Evolutionary conservation across 2,329 filamentous ascomycete genomes (phyloP).

Genomic region (Botrytis tulipae): DNA sequence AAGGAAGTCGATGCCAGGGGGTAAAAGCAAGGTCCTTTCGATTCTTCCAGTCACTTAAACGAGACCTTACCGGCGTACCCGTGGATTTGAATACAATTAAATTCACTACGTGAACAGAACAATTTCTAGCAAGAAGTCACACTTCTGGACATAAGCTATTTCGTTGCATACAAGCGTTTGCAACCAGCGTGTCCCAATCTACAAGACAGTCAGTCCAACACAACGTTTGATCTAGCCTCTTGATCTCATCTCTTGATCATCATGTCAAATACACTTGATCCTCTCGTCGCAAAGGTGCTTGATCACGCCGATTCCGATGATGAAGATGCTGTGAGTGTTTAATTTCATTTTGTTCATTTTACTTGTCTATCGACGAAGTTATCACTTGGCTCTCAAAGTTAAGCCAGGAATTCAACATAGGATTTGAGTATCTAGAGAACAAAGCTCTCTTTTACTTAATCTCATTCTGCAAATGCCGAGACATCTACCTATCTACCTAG

Average conservation of each 20-base stretch:
- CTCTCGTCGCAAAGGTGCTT: slow-evolving; percentile 50
- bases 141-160: neutral
- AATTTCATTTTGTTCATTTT: neutral
- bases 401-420: neutral
- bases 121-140: neutral
- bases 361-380: neutral
- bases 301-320: slow-evolving; percentile 48
- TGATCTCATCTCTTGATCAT: neutral
- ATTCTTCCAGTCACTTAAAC: neutral
- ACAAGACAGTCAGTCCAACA: neutral
- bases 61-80: neutral
- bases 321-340: slow-evolving; percentile 47
- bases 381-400: neutral
- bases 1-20: neutral
- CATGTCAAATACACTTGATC: slow-evolving; percentile 41
- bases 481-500: neutral
- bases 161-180: slow-evolving; percentile 14
- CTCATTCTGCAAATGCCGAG: neutral
- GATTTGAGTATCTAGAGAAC: neutral
- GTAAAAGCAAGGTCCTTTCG: neutral
- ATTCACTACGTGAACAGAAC: neutral
- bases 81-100: neutral
- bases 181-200: neutral
- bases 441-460: neutral
- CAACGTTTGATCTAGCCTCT: neutral